Evolutionary conservation across 257 asterid species (phyloP).

Genomic region (Fraxinus pennsylvanica): DNA sequence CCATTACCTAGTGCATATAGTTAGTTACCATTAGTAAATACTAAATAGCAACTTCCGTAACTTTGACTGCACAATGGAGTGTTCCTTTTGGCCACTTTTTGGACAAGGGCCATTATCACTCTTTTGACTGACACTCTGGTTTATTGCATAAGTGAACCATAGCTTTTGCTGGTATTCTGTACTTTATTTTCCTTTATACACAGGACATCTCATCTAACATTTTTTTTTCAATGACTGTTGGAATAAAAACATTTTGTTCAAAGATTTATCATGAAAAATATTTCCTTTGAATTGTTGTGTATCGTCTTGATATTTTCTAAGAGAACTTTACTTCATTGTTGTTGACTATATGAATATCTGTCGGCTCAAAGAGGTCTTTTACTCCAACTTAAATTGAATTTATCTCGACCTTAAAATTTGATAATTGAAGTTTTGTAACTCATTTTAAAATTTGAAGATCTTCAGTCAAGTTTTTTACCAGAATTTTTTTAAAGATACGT

Average conservation of each 20-base stretch:
- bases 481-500: background rate
- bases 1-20: background rate
- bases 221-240: no score
- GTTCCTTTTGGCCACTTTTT: background rate
- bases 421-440: background rate
- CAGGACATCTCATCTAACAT: no score
- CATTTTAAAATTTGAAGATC: background rate
- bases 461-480: background rate
- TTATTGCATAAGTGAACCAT: background rate
- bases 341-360: background rate
- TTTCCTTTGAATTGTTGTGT: background rate
- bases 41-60: background rate
- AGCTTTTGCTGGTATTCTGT: background rate
- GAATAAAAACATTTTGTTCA: no score
- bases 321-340: no score
- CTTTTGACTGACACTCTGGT: background rate
- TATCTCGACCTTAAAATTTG: background rate
- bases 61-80: background rate
- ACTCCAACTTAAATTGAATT: background rate
- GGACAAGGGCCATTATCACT: background rate
- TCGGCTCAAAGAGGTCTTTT: background rate
- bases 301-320: background rate
- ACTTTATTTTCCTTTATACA: no score
- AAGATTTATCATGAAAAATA: no score
- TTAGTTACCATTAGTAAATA: background rate